phyloP scores from a whole-genome alignment of 805 yeast species.

The Candida maltosa region DNA sequence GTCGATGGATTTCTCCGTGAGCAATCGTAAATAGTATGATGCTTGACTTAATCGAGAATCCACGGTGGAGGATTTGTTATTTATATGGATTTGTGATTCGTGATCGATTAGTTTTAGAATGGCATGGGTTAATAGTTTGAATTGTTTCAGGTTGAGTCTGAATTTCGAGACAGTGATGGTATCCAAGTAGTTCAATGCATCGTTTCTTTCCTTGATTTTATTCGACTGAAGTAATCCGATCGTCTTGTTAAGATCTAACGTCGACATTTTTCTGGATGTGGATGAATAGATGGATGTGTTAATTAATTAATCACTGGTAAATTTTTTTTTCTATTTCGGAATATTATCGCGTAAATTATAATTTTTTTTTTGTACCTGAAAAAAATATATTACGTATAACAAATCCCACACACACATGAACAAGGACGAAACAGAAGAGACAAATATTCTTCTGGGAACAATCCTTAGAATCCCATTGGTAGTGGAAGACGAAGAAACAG shows the following conservation, averaged over 20 bases:
- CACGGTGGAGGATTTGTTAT: conserved; percentile 20
- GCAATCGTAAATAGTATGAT: conserved; percentile 25
- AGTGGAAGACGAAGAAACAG: conserved; percentile 14
- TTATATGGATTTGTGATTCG: conserved; percentile 31
- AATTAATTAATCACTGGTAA: too few relatives aligned
- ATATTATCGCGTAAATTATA: not conserved
- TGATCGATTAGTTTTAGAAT: conserved; percentile 24
- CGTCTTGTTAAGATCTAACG: conserved; percentile 16
- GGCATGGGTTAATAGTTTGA: conserved; percentile 19
- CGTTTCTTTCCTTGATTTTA: conserved; percentile 54
- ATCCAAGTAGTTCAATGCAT: conserved; percentile 37
- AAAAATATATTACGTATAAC: not conserved
- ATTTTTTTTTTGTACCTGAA: not conserved
- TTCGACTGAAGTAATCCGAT: conserved; percentile 39
- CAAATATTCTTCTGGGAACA: conserved; percentile 8
- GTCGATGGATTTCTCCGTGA: conserved; percentile 16
- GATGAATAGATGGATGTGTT: too few relatives aligned
- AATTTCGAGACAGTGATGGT: conserved; percentile 15
- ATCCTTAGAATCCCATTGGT: conserved; percentile 14
- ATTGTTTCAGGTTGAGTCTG: conserved; percentile 17
- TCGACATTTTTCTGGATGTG: conserved; percentile 11
- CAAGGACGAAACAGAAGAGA: not conserved
- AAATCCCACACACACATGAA: not conserved
- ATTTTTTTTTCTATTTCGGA: too few relatives aligned
- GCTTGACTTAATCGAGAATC: conserved; percentile 28